Evolutionary conservation across 1,284 basidiomycete species (phyloP).

Genomic region (Apiotrichum veenhuisii): DNA sequence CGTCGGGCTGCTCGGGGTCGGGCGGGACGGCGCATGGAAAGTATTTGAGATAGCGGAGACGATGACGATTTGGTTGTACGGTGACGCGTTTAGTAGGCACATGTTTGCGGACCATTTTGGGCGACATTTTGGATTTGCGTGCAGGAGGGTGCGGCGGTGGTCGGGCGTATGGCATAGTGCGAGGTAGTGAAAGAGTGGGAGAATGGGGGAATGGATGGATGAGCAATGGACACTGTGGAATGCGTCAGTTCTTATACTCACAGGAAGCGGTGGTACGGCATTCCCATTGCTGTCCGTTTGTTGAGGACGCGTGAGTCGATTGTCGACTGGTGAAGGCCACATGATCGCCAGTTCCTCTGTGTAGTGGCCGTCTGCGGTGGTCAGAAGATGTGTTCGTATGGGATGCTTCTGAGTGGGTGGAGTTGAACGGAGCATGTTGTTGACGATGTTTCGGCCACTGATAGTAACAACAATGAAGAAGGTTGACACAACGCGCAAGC

Average conservation of each 20-base stretch:
- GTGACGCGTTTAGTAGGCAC: not conserved
- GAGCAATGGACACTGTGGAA: too few species aligned
- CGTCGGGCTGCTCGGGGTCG: conserved; percentile 32
- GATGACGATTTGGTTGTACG: not conserved
- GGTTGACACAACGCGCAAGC: too few species aligned
- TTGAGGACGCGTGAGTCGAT: conserved; percentile 7
- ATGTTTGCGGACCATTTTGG: not conserved
- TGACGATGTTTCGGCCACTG: too few species aligned
- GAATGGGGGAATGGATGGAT: not conserved
- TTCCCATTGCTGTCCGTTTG: not conserved
- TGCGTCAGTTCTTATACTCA: not conserved
- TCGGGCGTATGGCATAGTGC: not conserved
- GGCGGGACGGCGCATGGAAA: conserved; percentile 15
- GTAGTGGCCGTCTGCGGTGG: conserved; percentile 12
- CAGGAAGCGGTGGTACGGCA: not conserved
- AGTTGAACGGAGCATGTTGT: not conserved
- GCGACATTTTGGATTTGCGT: not conserved
- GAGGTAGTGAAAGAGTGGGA: not conserved
- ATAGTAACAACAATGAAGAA: not conserved
- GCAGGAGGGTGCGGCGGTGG: not conserved
- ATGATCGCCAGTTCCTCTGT: conserved; percentile 16
- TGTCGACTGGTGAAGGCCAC: conserved; percentile 20
- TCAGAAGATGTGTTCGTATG: not conserved
- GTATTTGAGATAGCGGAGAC: not conserved
- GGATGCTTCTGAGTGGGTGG: not conserved